Evolutionary conservation across 345 rosid species (phyloP), one percentile per base, ranked within the genome.

Genomic region (Pugionium dolabratum): DNA sequence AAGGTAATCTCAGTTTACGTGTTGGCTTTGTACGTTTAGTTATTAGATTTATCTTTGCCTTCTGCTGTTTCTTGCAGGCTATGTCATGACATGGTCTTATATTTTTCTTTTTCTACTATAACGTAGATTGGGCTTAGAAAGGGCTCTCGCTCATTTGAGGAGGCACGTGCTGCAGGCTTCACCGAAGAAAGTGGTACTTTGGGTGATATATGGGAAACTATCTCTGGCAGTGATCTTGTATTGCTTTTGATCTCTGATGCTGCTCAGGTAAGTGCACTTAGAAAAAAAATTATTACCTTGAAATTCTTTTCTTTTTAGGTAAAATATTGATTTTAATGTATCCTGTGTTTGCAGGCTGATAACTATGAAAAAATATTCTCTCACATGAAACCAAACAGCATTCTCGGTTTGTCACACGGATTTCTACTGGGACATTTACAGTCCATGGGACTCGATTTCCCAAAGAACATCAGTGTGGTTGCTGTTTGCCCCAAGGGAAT

Each of bases 391-490:
- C 92, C 95, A 65, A 90, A 87, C 74, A 86, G 95, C 80, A 87
- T 90, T 37, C 97, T 90, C 0, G 95, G 97, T 57, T 87, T 90
- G 71, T 90, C 97, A 60, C 97, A 90, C 56, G 97, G 97, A 26
- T 90, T 90, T 66, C 86, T 90, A 60, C 79, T 90, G 33, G 90
- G 92, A 45, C 97, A 89, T 79, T 76, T 89, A 72, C 89, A 86
- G 71, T 80, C 94, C 3, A 9, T 40, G 40, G 91, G 89, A 47
- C 81, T 81, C 9, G 91, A 89, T 75, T 89, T 90, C 69, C 92
- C 90, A 4, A 85, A 87, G 59, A 80, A 84, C 74, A 77, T 87
- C 51, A 83, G 92, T 7, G 92, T 90, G 34, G 77, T 90, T 43
- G 89, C 90, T 43, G 92, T 87, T 1, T 87, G 95, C 42, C 90